Evolutionary conservation across 2,329 filamentous ascomycete species (phyloP).

Genomic region (Apiospora koreana): DNA sequence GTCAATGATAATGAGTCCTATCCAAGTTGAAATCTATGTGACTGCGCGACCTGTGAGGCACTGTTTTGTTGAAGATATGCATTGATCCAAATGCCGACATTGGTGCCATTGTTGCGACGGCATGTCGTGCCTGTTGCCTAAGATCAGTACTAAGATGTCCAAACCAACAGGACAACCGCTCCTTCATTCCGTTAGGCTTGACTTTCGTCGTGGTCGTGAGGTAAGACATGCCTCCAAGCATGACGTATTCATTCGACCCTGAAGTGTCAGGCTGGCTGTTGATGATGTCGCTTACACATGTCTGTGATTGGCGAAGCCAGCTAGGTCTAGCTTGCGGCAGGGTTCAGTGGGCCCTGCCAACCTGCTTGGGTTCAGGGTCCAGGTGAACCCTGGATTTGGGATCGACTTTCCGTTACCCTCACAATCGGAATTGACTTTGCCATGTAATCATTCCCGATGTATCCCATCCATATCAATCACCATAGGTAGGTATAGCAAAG

Average conservation of each 20-base stretch:
- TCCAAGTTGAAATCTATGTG: not conserved
- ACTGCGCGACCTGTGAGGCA: not conserved
- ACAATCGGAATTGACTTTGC: not conserved
- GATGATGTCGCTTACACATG: not conserved
- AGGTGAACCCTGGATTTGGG: not conserved
- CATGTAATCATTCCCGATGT: not conserved
- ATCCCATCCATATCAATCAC: not conserved
- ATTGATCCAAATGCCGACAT: not conserved
- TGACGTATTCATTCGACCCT: not conserved
- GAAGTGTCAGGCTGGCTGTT: not conserved
- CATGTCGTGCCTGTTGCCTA: no score
- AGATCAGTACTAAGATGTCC: no score
- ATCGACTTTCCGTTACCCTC: not conserved
- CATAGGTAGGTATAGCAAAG: not conserved
- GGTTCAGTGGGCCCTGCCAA: not conserved
- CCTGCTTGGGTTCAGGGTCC: not conserved
- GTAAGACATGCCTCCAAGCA: not conserved
- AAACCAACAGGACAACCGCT: no score
- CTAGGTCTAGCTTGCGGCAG: not conserved
- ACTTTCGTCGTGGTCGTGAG: not conserved
- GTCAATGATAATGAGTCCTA: not conserved
- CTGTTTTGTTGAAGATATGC: not conserved
- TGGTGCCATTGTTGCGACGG: not conserved
- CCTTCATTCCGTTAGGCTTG: no score
- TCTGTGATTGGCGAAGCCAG: not conserved